These are phyloP conservation scores for Helianthus tuberosus DNA, from an alignment of 129 eudicot genomes.

Conservation along the genomic window DNA sequence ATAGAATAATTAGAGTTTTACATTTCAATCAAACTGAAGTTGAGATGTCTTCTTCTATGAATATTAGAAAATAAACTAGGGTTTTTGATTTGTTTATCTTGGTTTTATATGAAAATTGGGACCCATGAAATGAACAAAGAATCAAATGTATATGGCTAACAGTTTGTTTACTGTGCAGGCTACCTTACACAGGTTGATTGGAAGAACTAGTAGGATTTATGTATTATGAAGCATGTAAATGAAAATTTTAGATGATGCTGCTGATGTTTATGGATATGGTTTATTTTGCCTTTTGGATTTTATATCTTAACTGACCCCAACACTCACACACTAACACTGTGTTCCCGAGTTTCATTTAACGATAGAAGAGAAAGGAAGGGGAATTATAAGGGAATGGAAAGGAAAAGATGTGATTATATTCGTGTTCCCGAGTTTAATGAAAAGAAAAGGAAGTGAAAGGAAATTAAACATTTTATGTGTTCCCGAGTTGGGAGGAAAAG, in stretches of 20 bases:
- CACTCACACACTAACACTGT: background rate
- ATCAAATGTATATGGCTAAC: slow-evolving; percentile 6
- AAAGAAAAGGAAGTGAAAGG: too few relatives aligned
- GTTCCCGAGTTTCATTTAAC: too few relatives aligned
- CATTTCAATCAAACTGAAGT: slow-evolving; percentile 1
- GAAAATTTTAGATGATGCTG: slow-evolving; percentile 27
- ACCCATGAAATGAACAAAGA: slow-evolving; percentile 2
- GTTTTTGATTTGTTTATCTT: background rate
- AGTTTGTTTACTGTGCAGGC: slow-evolving; percentile 29
- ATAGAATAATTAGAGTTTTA: slow-evolving; percentile 1
- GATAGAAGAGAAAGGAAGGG: too few relatives aligned
- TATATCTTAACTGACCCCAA: slow-evolving; percentile 23
- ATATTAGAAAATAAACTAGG: background rate
- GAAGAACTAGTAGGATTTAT: slow-evolving; percentile 25
- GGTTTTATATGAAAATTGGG: slow-evolving; percentile 5
- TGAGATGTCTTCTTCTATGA: slow-evolving; percentile 6
- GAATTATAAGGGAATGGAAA: too few relatives aligned
- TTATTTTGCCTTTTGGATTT: slow-evolving; percentile 15
- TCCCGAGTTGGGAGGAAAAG: too few relatives aligned
- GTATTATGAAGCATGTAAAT: slow-evolving; percentile 28
- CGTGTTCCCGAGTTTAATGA: too few relatives aligned
- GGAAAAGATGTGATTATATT: too few relatives aligned
- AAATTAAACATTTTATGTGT: too few relatives aligned
- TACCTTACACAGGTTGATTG: slow-evolving; percentile 34
- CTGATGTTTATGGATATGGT: slow-evolving; percentile 21